Evolutionary conservation across 352 stramenopile genomes (phyloP), one percentile per base, ranked within the genome.

Genomic region (Pythium coloratum): DNA sequence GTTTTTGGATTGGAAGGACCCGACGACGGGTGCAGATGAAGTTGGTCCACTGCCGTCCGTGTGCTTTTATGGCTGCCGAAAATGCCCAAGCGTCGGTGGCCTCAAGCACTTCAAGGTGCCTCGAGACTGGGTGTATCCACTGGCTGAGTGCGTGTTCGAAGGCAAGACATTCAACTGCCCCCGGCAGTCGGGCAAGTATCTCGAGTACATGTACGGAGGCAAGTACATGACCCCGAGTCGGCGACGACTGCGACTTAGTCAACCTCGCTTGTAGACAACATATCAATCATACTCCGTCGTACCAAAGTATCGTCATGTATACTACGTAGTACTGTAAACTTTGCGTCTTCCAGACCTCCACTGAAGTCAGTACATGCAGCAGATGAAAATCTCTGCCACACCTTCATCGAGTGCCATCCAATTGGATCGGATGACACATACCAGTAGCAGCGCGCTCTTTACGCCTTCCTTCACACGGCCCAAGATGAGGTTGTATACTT

Each of bases 61-160:
- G 26, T 75, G 64, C 56, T 78, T 62, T 38, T 38, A 66, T 36
- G 36, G 36, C 36, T 42, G 36, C 36, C 10, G 9, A 12, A 12
- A 7, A 2, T 75, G 73, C 49, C 28, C 24, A 28, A 64, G 46
- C n/a, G 20, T 9, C 26, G 10, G n/a, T 7, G 42, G 6, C 40
- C 32, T 55, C 24, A 64, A 42, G 38, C 74, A 54, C 44, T 73
- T 61, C 20, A 61, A 51, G 49, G 50, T 77, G 14, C 71, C 71
- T 12, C 28, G 36, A 46, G 40, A 54, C 26, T 77, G 71, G 71
- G 54, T 77, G 28, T 77, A 71, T 28, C 71, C 71, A 5, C 63
- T 77, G n/a, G 30, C 33, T 10, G 50, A 72, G 47, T 77, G 67
- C n/a, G 20, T 57, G 24, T 77, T 77, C 30, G 71, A 59, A 64